These are phyloP conservation scores for Nakataea oryzae DNA, from an alignment of 2,329 filamentous ascomycete species.

Conservation along the genomic window DNA sequence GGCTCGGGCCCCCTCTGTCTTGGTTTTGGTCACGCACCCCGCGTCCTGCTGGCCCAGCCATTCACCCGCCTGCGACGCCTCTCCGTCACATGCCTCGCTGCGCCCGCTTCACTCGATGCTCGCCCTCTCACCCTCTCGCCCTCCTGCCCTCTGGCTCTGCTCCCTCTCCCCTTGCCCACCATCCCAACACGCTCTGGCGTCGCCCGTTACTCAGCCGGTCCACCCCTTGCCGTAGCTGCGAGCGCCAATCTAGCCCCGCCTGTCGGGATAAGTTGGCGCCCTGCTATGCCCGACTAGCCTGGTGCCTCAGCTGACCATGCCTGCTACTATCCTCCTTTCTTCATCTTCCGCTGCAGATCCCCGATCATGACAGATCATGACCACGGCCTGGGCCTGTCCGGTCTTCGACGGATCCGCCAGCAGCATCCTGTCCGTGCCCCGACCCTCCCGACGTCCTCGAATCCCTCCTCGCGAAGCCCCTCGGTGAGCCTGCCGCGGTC, in stretches of 20 bases:
- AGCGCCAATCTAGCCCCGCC: background rate
- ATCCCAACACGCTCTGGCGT: background rate
- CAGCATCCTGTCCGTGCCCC: conserved; percentile 58
- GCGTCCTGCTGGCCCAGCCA: background rate
- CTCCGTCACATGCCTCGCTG: conserved; percentile 1
- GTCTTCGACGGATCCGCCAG: conserved; percentile 88
- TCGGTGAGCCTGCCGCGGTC: conserved; percentile 53
- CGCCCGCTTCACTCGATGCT: background rate
- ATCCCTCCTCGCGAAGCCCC: conserved; percentile 50
- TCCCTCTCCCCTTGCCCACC: background rate
- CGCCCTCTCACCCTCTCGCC: background rate
- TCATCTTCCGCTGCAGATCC: conserved; percentile 43
- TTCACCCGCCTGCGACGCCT: background rate
- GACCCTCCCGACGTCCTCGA: conserved; percentile 53
- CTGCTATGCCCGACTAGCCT: background rate
- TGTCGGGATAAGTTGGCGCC: background rate
- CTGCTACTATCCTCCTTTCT: background rate
- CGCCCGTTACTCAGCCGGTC: background rate
- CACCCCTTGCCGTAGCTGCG: background rate
- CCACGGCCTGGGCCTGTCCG: conserved; percentile 74
- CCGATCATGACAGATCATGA: conserved; percentile 79
- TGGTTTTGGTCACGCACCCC: background rate
- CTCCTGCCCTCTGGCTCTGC: background rate
- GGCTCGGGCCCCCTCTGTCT: background rate
- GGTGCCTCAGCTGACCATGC: conserved; percentile 3